Evolutionary conservation across 2,329 filamentous ascomycete species (phyloP), one percentile per base, ranked within the genome.

Genomic region (Geoglossum cookeanum): DNA sequence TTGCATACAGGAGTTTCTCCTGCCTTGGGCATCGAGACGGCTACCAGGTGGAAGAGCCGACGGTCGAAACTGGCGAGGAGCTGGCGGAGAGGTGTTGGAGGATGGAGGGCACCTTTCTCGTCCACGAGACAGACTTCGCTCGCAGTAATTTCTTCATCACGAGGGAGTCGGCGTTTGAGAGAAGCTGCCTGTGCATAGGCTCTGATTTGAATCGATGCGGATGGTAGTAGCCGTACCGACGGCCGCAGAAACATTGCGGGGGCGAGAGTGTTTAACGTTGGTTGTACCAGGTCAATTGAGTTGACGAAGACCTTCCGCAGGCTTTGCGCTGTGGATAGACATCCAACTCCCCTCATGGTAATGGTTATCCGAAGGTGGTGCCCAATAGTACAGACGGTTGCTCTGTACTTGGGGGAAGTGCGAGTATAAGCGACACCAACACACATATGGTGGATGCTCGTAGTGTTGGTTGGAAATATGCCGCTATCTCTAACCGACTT

Each of bases 141-240:
- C 11, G 55, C 55, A 35, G n/a, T 4, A 15, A 57, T 57, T 39
- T 33, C 55, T 57, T 57, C 55, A 48, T 57, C 55, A 3, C 55
- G 45, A 32, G 49, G 49, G 17, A 53, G 32, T 53, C 30, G 30
- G 30, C 30, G 49, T 6, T n/a, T 4, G 30, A 22, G 13, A 27
- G 9, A 5, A 33, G 29, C 15, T 22, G 30, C 6, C 15, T 53
- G 49, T 37, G 49, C 49, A 30, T 53, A 53, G 15, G 30, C 2
- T 53, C 49, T 53, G 30, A n/a, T 32, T 5, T 22, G 30, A 4
- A 35, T n/a, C 3, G 33, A 35, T 15, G 7, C 9, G 49, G 8
- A n/a, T 5, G 32, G 32, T 17, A 6, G 9, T 13, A 37, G 49
- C 22, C 30, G 49, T 35, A 13, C 11, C 7, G 9, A n/a, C 15